Evolutionary conservation across 768 basidiomycete genomes (phyloP).

Genomic region (Tubosaeta sp.): DNA sequence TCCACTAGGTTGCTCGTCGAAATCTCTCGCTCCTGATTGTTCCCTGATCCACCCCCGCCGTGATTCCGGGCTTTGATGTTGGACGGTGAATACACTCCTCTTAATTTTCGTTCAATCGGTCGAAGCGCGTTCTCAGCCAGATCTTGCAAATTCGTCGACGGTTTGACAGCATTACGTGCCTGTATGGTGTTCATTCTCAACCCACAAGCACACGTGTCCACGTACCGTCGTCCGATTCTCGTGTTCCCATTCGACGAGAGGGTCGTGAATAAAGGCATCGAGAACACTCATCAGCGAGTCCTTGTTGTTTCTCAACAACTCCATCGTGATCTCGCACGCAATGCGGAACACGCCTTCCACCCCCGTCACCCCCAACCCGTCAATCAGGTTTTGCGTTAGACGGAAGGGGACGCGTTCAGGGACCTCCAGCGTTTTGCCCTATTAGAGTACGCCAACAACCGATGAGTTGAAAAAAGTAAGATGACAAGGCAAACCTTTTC

Average conservation of each 20-base stretch:
- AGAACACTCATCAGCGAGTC: conserved; percentile 93
- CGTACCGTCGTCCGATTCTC: conserved; percentile 64
- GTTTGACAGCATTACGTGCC: conserved; percentile 49
- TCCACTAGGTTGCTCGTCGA: conserved; percentile 89
- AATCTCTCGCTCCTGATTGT: conserved; percentile 38
- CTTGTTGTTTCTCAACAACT: conserved; percentile 82
- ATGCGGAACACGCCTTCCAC: conserved; percentile 93
- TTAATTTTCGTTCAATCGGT: conserved; percentile 82
- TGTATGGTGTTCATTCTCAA: conserved; percentile 12
- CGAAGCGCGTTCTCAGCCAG: conserved; percentile 74
- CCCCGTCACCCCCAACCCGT: conserved; percentile 89
- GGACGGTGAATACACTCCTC: conserved; percentile 58
- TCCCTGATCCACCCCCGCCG: conserved; percentile 20
- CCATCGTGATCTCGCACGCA: conserved; percentile 87
- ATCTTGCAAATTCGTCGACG: conserved; percentile 52
- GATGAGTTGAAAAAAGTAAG: neutral
- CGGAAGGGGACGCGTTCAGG: conserved; percentile 94
- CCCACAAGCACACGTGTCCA: neutral
- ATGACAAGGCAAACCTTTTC: conserved; percentile 61
- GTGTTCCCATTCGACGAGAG: conserved; percentile 93
- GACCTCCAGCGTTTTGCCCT: conserved; percentile 81
- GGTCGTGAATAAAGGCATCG: conserved; percentile 96
- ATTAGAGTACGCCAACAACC: neutral
- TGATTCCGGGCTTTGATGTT: conserved; percentile 38
- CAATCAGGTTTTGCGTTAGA: conserved; percentile 88